Conservation (phyloP, 352 stramenopile species). For the Globisporangium apiculatum region DNA sequence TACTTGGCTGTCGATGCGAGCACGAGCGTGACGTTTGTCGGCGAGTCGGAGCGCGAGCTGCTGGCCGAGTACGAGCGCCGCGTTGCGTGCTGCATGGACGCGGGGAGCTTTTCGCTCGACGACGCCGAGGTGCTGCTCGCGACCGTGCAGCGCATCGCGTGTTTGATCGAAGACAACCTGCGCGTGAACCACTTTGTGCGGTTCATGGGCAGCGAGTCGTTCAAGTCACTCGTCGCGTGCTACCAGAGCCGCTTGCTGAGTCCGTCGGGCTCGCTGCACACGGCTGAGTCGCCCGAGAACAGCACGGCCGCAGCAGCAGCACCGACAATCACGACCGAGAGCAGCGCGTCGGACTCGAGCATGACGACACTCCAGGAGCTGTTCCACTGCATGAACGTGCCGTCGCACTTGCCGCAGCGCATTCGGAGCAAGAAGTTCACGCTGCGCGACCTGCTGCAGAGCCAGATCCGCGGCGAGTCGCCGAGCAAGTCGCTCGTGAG, state of each 20-base stretch:
- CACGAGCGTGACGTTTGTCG: slow-evolving; percentile 60
- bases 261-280: slow-evolving; percentile 33
- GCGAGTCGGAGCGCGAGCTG: slow-evolving; percentile 47
- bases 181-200: slow-evolving; percentile 85
- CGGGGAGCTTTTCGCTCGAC: slow-evolving; percentile 55
- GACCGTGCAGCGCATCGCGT: slow-evolving; percentile 46
- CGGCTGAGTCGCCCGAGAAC: slow-evolving; percentile 18
- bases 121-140: slow-evolving; percentile 55
- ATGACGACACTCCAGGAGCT: slow-evolving; percentile 82
- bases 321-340: slow-evolving; percentile 2
- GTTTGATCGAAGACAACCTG: slow-evolving; percentile 65
- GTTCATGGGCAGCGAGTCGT: slow-evolving; percentile 78
- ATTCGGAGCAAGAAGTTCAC: slow-evolving; percentile 67
- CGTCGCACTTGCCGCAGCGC: slow-evolving; percentile 71
- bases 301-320: slow-evolving; percentile 4
- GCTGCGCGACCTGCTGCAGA: slow-evolving; percentile 56
- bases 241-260: slow-evolving; percentile 73
- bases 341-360: slow-evolving; percentile 60
- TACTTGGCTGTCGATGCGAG: slow-evolving; percentile 48
- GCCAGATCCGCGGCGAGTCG: slow-evolving; percentile 45
- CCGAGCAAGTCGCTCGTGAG: slow-evolving; percentile 64
- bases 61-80: slow-evolving; percentile 53
- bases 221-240: slow-evolving; percentile 68
- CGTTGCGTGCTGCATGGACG: slow-evolving; percentile 49
- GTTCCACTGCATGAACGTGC: slow-evolving; percentile 86